These are phyloP conservation scores for Aureobasidium sp. DNA, from an alignment of 2,329 filamentous ascomycete species.

Conservation along the genomic window DNA sequence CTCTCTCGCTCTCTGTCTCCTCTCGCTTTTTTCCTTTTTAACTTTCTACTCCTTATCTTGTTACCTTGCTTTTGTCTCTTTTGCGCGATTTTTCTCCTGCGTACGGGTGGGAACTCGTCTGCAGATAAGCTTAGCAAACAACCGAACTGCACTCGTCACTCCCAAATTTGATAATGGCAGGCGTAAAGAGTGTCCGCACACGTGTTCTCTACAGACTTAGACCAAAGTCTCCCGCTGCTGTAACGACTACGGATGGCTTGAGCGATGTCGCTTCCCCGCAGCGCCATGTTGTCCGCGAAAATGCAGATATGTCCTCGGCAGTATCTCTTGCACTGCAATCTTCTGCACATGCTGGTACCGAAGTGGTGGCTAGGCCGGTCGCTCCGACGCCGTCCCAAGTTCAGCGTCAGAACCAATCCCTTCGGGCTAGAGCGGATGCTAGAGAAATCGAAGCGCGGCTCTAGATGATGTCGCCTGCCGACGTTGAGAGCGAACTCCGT, in stretches of 20 bases:
- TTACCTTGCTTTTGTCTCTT: constrained; percentile 3
- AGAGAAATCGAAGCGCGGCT: neutral
- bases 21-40: neutral
- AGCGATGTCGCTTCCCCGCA: neutral
- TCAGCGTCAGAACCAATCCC: neutral
- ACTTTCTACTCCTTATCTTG: too few species aligned
- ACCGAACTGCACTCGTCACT: neutral
- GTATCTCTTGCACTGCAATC: neutral
- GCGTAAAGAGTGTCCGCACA: neutral
- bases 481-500: neutral
- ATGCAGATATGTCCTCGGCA: neutral
- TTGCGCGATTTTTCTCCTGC: neutral
- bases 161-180: neutral
- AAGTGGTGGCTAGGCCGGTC: neutral
- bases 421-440: neutral
- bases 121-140: neutral
- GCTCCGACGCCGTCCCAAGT: neutral
- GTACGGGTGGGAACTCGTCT: neutral
- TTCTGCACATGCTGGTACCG: neutral
- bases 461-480: neutral
- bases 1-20: neutral
- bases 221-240: neutral
- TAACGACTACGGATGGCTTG: neutral
- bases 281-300: neutral
- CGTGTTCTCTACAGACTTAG: neutral